A percentile compares a stretch with the other conserved stretches of the same genome.
Conservation (phyloP, 2,329 filamentous ascomycete species). For the Epichloe coenophiala region DNA sequence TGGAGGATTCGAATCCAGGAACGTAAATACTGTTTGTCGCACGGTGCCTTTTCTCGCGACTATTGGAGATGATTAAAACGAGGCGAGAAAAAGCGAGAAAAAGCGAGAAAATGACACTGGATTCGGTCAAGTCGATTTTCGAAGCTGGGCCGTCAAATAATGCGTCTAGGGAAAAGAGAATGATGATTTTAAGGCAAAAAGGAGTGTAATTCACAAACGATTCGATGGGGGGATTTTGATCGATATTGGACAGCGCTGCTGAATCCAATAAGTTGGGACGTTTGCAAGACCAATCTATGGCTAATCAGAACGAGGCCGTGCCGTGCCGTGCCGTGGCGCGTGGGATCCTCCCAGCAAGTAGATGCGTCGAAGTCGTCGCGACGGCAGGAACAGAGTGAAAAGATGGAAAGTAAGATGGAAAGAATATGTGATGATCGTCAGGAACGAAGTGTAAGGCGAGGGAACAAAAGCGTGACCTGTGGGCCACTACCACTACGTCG, state of each 20-base stretch:
- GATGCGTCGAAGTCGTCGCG: neutral
- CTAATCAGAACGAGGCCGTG: constrained; percentile 8
- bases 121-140: neutral
- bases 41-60: neutral
- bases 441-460: constrained; percentile 6
- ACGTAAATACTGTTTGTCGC: neutral
- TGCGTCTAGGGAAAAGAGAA: neutral
- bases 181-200: neutral
- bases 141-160: neutral
- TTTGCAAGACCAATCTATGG: constrained; percentile 8
- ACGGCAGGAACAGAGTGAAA: constrained; percentile 2
- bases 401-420: neutral
- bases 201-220: constrained; percentile 7
- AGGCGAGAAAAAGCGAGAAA: neutral
- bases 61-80: neutral
- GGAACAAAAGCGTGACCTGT: constrained; percentile 5
- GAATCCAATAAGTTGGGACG: constrained; percentile 26
- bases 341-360: constrained; percentile 4
- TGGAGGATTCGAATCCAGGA: neutral
- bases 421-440: constrained; percentile 6
- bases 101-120: neutral
- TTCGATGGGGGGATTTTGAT: neutral
- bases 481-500: constrained; percentile 3
- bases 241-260: constrained; percentile 36
- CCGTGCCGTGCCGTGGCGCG: constrained; percentile 1